Percentiles rank a stretch among this genome's conserved stretches.
These are phyloP conservation scores for Populus davidiana DNA, from an alignment of 345 rosid species.

Conservation along the genomic window DNA sequence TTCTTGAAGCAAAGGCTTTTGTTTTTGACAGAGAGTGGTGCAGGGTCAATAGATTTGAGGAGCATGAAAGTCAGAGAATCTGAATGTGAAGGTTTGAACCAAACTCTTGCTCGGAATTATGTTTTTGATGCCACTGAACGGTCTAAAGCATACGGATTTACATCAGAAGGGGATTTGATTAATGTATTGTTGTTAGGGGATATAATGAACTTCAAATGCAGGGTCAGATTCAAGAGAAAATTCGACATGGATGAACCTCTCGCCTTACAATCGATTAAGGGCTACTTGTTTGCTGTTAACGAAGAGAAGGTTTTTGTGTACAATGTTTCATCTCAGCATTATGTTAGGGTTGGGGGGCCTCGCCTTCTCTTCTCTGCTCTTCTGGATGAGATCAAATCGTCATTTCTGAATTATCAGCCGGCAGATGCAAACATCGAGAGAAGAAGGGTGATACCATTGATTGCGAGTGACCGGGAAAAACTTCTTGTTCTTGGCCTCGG, in stretches of 20 bases:
- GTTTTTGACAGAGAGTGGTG: slow-evolving; percentile 86
- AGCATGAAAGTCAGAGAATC: slow-evolving; percentile 83
- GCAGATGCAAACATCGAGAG: slow-evolving; percentile 22
- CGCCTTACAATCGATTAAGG: slow-evolving; percentile 74
- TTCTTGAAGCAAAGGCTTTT: slow-evolving; percentile 89
- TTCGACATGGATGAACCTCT: slow-evolving; percentile 62
- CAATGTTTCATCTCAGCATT: slow-evolving; percentile 84
- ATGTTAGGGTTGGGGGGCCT: slow-evolving; percentile 64
- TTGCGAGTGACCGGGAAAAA: slow-evolving; percentile 81
- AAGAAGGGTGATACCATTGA: slow-evolving; percentile 43
- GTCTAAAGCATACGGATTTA: slow-evolving; percentile 91
- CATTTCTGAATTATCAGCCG: slow-evolving; percentile 55
- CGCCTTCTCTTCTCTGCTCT: slow-evolving; percentile 69
- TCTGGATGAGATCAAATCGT: slow-evolving; percentile 69
- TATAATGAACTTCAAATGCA: slow-evolving; percentile 81
- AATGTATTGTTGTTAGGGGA: slow-evolving; percentile 78
- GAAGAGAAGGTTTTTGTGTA: slow-evolving; percentile 64
- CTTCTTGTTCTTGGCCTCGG: slow-evolving; percentile 76
- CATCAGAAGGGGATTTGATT: slow-evolving; percentile 77
- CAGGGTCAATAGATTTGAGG: slow-evolving; percentile 89
- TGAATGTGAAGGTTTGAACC: slow-evolving; percentile 80
- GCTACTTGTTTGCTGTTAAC: slow-evolving; percentile 65
- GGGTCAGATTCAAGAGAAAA: slow-evolving; percentile 81
- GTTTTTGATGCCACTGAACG: slow-evolving; percentile 75
- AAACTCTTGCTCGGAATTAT: slow-evolving; percentile 56